phyloP scores from a whole-genome alignment of 2,329 filamentous ascomycete species.

The Trichoderma citrinoviride region DNA sequence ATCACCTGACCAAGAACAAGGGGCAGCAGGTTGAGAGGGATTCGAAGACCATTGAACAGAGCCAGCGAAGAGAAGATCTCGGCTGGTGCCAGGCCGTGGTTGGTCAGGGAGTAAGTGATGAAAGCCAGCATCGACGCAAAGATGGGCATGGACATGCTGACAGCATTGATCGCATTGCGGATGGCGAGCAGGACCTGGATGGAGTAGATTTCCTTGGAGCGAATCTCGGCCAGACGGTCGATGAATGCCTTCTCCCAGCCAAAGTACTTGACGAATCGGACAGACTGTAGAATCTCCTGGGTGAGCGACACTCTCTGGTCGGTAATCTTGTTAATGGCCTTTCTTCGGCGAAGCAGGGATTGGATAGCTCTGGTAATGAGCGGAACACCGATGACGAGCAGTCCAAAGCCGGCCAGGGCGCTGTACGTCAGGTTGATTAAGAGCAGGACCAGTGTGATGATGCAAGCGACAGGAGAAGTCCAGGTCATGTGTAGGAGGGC shows the following conservation, averaged over 20 bases:
- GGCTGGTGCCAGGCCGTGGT: slow-evolving; percentile 69
- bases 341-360: slow-evolving; percentile 70
- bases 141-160: slow-evolving; percentile 82
- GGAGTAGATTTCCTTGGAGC: slow-evolving; percentile 72
- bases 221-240: slow-evolving; percentile 68
- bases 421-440: slow-evolving; percentile 87
- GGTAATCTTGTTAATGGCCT: slow-evolving; percentile 85
- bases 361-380: slow-evolving; percentile 74
- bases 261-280: slow-evolving; percentile 95
- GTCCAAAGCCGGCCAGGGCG: slow-evolving; percentile 80
- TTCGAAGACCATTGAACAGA: slow-evolving; percentile 84
- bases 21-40: slow-evolving; percentile 86
- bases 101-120: slow-evolving; percentile 70
- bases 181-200: slow-evolving; percentile 82
- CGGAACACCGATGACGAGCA: slow-evolving; percentile 76
- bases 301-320: slow-evolving; percentile 89
- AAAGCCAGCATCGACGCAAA: slow-evolving; percentile 96
- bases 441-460: slow-evolving; percentile 77
- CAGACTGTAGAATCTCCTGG: slow-evolving; percentile 86
- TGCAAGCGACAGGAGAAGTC: slow-evolving; percentile 75
- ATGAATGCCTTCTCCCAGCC: slow-evolving; percentile 92
- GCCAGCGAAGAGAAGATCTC: slow-evolving; percentile 89
- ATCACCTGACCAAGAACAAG: slow-evolving; percentile 85
- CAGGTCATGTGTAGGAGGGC: slow-evolving; percentile 90
- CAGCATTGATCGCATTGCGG: slow-evolving; percentile 78